These are phyloP conservation scores for Yarrowia porcina DNA, from an alignment of 805 yeast genomes.

Conservation along the genomic window DNA sequence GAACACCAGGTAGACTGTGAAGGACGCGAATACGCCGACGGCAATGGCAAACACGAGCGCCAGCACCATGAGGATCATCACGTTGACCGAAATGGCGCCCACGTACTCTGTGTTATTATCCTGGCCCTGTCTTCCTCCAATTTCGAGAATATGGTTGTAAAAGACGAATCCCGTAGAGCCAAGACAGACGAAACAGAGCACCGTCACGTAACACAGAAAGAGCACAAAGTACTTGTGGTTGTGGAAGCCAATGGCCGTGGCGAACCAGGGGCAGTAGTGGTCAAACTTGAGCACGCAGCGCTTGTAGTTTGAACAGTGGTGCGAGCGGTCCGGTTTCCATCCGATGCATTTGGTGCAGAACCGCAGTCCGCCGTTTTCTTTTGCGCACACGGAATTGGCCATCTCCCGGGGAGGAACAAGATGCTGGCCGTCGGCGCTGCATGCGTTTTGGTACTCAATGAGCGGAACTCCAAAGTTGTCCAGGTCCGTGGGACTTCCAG, in stretches of 20 bases:
- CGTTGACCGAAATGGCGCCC: conserved; percentile 49
- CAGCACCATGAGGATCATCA: conserved; percentile 58
- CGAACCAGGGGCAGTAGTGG: conserved; percentile 87
- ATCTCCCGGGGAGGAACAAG: conserved; percentile 14
- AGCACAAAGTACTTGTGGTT: conserved; percentile 82
- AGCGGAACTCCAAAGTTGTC: conserved; percentile 1
- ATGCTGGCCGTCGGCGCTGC: neutral
- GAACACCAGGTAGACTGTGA: conserved; percentile 49
- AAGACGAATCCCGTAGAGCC: conserved; percentile 29
- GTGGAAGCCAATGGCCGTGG: conserved; percentile 76
- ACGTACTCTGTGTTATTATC: conserved; percentile 33
- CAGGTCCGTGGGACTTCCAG: conserved; percentile 10
- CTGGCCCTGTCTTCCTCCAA: neutral
- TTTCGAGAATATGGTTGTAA: conserved; percentile 31
- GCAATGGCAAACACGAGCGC: conserved; percentile 55
- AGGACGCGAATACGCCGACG: conserved; percentile 53
- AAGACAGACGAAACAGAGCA: conserved; percentile 46
- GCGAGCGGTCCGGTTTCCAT: conserved; percentile 47
- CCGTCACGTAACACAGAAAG: conserved; percentile 54
- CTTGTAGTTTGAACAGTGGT: conserved; percentile 44
- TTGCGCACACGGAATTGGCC: conserved; percentile 33
- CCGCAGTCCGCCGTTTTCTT: conserved; percentile 43
- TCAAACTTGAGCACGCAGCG: conserved; percentile 51
- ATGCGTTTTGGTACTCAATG: conserved; percentile 13
- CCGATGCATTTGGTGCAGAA: conserved; percentile 43